Percentiles rank a stretch among this genome's conserved stretches.
These are phyloP conservation scores for Cyclotella baltica DNA, from an alignment of 108 stramenopile genomes.

Conservation along the genomic window DNA sequence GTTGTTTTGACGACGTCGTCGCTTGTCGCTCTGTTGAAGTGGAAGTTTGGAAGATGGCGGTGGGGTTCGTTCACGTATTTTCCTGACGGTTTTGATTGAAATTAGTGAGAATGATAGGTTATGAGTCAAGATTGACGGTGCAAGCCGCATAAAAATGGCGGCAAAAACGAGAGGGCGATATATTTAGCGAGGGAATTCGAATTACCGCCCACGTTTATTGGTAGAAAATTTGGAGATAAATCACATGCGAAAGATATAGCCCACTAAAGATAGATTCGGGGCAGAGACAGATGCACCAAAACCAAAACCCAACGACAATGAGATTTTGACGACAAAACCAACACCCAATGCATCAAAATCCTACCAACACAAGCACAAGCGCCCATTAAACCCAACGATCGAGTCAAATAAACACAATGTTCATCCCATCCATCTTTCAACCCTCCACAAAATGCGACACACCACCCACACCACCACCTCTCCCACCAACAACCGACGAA, in stretches of 20 bases:
- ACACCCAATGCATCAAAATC: neutral
- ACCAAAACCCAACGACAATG: no score
- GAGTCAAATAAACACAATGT: constrained; percentile 1
- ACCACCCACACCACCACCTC: constrained; percentile 38
- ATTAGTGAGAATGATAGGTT: neutral
- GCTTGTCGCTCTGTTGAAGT: no score
- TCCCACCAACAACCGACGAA: constrained; percentile 36
- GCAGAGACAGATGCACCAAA: no score
- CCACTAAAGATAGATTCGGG: no score
- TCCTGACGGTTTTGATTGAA: neutral
- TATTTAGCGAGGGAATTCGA: no score
- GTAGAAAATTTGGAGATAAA: no score
- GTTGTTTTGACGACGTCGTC: neutral
- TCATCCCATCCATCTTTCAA: constrained; percentile 24
- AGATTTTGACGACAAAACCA: no score
- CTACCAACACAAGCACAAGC: neutral
- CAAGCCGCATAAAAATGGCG: no score
- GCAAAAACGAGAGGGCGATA: neutral
- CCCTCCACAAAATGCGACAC: constrained; percentile 42
- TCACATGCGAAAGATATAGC: no score
- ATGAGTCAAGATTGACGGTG: neutral
- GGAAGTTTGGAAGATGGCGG: neutral
- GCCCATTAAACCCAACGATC: neutral
- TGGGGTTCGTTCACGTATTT: neutral
- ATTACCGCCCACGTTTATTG: no score